A percentile compares a stretch with the other conserved stretches of the same genome.
Evolutionary conservation across 2,329 filamentous ascomycete species (phyloP).

Genomic region (Diaporthe sp.): DNA sequence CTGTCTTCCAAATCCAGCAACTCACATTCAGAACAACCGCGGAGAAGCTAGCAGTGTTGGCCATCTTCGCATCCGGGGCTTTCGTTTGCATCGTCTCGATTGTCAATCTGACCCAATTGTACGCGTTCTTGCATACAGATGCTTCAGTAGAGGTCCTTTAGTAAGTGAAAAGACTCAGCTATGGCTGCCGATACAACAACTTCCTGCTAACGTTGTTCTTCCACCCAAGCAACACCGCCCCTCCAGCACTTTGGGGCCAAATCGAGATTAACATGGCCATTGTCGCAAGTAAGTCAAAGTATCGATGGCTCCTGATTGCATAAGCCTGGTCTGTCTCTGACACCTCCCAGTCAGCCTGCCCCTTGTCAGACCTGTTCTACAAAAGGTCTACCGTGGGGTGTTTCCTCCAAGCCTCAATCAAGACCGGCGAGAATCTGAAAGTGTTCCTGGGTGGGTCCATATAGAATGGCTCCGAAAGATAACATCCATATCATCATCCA

Average conservation of each 20-base stretch:
- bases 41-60: not conserved
- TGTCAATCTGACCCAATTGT: slow-evolving; percentile 19
- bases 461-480: slow-evolving; percentile 23
- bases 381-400: not conserved
- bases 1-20: slow-evolving; percentile 11
- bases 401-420: not conserved
- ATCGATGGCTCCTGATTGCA: no score
- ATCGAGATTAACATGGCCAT: slow-evolving; percentile 31
- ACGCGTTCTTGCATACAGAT: slow-evolving; percentile 6
- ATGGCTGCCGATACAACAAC: no score
- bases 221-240: not conserved
- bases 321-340: not conserved
- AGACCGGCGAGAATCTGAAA: not conserved
- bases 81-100: slow-evolving; percentile 27
- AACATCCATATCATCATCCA: slow-evolving; percentile 4
- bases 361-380: slow-evolving; percentile 6
- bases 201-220: not conserved
- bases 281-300: slow-evolving; percentile 3
- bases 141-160: slow-evolving; percentile 6
- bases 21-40: not conserved
- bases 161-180: not conserved
- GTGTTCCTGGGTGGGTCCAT: slow-evolving; percentile 11
- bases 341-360: slow-evolving; percentile 12
- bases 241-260: slow-evolving; percentile 23
- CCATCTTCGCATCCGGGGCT: slow-evolving; percentile 11